Conservation (phyloP, 2,329 filamentous ascomycete genomes). For the Paecilomyces sp. region DNA sequence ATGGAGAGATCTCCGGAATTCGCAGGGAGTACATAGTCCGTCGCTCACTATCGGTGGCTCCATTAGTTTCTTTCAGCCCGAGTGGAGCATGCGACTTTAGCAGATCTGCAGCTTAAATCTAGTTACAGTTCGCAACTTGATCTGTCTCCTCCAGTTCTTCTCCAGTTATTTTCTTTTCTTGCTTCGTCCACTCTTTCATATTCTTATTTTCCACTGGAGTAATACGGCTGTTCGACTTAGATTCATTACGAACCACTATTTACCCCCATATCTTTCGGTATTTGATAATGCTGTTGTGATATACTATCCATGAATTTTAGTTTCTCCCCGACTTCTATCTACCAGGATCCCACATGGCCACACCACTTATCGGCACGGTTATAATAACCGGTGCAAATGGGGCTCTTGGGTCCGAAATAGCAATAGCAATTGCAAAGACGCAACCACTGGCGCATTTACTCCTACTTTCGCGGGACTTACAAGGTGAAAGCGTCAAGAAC, state of each 20-base stretch:
- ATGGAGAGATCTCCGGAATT: neutral
- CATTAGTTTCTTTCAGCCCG: conserved; percentile 2
- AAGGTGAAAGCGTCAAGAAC: conserved; percentile 19
- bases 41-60: neutral
- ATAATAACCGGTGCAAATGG: conserved; percentile 32
- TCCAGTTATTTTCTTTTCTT: neutral
- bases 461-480: conserved; percentile 22
- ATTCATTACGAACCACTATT: neutral
- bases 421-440: conserved; percentile 26
- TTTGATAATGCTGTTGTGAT: neutral
- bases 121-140: neutral
- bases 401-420: conserved; percentile 26
- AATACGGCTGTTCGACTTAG: neutral
- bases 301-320: neutral
- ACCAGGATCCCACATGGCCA: conserved; percentile 17
- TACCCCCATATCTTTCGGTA: neutral
- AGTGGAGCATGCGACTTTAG: conserved; percentile 7
- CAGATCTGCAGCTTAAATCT: neutral
- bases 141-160: neutral
- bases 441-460: conserved; percentile 29
- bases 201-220: neutral
- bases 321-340: neutral
- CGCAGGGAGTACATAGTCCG: too few species aligned
- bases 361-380: conserved; percentile 26
- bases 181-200: neutral